These are phyloP conservation scores for Chrysanthemum seticuspe DNA, from an alignment of 129 eudicot genomes.

Conservation along the genomic window DNA sequence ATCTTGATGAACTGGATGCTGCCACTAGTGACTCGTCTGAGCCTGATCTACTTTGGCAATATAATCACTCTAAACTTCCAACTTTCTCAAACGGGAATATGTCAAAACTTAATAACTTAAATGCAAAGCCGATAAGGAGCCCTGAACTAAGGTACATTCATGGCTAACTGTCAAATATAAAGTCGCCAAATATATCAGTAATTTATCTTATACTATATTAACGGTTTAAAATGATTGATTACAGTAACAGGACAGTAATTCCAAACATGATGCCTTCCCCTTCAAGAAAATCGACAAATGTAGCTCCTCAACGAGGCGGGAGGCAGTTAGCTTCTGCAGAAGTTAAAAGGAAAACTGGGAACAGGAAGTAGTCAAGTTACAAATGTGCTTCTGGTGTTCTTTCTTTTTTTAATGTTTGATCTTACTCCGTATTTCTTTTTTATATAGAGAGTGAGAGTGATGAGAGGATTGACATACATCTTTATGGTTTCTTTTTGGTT, in stretches of 20 bases:
- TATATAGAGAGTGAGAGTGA: slow-evolving; percentile 38
- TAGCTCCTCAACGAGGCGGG: slow-evolving; percentile 43
- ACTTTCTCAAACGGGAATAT: slow-evolving; percentile 50
- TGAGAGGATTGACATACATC: slow-evolving; percentile 31
- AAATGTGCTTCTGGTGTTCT: slow-evolving; percentile 9
- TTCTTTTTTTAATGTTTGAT: slow-evolving; percentile 13
- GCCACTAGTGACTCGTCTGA: slow-evolving; percentile 91
- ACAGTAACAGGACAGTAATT: slow-evolving; percentile 44
- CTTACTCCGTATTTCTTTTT: neutral
- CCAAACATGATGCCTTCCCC: slow-evolving; percentile 55
- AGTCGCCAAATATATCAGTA: no score
- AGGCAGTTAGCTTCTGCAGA: slow-evolving; percentile 51
- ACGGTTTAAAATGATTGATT: slow-evolving; percentile 7
- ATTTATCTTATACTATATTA: neutral
- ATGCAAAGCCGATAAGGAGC: slow-evolving; percentile 44
- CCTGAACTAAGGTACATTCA: neutral
- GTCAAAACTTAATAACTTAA: slow-evolving; percentile 46
- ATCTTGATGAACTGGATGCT: slow-evolving; percentile 87
- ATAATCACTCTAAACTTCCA: slow-evolving; percentile 66
- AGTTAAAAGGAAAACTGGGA: slow-evolving; percentile 64
- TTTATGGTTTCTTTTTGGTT: slow-evolving; percentile 2
- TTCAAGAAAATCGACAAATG: slow-evolving; percentile 45
- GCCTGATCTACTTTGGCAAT: slow-evolving; percentile 86
- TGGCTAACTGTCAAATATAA: neutral
- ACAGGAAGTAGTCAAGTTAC: slow-evolving; percentile 47